Evolutionary conservation across 176 grass and related monocot genomes (phyloP).

Genomic region (Oryza brachyantha): DNA sequence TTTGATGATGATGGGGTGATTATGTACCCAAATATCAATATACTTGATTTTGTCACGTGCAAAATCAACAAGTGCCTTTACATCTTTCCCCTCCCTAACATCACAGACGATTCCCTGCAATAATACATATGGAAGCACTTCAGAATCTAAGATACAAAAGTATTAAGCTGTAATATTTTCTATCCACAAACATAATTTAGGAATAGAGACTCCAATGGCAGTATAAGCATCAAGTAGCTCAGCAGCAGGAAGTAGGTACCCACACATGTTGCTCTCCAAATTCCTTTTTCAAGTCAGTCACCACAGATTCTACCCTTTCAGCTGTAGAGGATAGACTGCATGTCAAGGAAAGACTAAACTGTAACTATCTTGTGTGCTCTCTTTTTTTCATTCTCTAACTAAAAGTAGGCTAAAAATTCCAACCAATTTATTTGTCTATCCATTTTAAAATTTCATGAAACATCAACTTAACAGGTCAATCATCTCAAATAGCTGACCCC

Average conservation of each 20-base stretch:
- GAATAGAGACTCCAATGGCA: neutral
- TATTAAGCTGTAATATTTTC: constrained; percentile 2
- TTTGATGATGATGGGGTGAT: neutral
- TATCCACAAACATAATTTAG: constrained; percentile 10
- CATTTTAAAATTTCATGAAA: neutral
- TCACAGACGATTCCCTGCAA: constrained; percentile 81
- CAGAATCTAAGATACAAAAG: neutral
- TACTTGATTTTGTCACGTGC: constrained; percentile 60
- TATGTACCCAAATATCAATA: constrained; percentile 92
- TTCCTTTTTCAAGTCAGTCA: constrained; percentile 62
- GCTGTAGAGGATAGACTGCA: constrained; percentile 54
- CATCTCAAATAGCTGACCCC: neutral
- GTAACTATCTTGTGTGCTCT: constrained; percentile 19
- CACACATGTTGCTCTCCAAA: constrained; percentile 94
- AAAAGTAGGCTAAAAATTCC: neutral
- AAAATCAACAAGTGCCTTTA: constrained; percentile 82
- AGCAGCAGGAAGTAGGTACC: constrained; percentile 75
- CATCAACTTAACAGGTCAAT: neutral
- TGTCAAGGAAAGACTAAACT: constrained; percentile 51
- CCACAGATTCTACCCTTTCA: constrained; percentile 75
- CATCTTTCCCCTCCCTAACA: constrained; percentile 88
- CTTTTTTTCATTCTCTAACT: neutral
- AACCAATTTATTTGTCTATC: neutral
- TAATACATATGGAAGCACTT: constrained; percentile 24
- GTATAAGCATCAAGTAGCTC: constrained; percentile 34